These are phyloP conservation scores for Kazachstania kunashirensis DNA, from an alignment of 805 yeast genomes.

Conservation along the genomic window DNA sequence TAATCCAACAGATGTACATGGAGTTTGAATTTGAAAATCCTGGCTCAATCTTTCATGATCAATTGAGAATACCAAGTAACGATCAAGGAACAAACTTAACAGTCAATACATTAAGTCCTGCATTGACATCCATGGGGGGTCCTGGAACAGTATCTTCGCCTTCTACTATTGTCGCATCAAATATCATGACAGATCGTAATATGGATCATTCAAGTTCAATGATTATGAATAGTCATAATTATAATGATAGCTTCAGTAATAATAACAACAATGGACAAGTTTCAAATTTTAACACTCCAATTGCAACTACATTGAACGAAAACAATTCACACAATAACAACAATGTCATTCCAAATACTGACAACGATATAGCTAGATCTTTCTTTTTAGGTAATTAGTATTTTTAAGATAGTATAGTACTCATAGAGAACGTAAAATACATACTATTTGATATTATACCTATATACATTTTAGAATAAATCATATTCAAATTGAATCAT, in stretches of 20 bases:
- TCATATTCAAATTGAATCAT: background rate
- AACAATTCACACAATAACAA: too few species aligned
- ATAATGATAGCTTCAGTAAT: background rate
- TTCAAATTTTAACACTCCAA: too few species aligned
- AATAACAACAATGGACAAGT: too few species aligned
- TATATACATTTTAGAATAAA: too few species aligned
- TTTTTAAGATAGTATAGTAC: too few species aligned
- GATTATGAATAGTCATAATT: background rate
- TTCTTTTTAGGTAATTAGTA: background rate
- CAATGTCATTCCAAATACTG: background rate
- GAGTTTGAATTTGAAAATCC: slow-evolving; percentile 23
- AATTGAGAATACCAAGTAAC: background rate
- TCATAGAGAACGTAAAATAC: background rate
- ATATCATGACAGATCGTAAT: background rate
- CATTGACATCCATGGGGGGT: slow-evolving; percentile 5
- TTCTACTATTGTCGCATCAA: slow-evolving; percentile 4
- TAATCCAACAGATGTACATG: slow-evolving; percentile 15
- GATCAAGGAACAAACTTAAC: background rate
- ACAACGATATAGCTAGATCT: background rate
- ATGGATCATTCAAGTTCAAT: background rate
- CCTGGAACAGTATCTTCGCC: slow-evolving; percentile 3
- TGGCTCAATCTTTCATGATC: slow-evolving; percentile 13
- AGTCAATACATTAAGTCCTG: slow-evolving; percentile 1
- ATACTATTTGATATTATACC: background rate
- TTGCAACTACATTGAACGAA: too few species aligned